Evolutionary conservation across 176 grass and related monocot genomes (phyloP).

Genomic region (Sorghum bicolor): Sorghum_bicolor_NCBIv3 NC_012871.2:73027501-73028000

Average conservation of each 20-base stretch:
- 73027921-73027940: constrained; percentile 83
- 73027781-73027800: constrained; percentile 50
- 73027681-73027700: not conserved
- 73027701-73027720: constrained; percentile 30
- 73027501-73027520: not conserved
- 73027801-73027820: constrained; percentile 74
- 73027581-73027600: not conserved
- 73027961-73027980: constrained; percentile 18
- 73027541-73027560: not conserved
- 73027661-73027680: not conserved
- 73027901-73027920: constrained; percentile 99
- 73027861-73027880: constrained; percentile 82
- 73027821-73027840: constrained; percentile 77
- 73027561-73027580: not conserved
- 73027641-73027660: not conserved
- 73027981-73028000: constrained; percentile 9
- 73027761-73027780: constrained; percentile 67
- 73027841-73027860: constrained; percentile 94
- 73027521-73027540: not conserved
- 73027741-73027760: constrained; percentile 81
- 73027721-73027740: constrained; percentile 70
- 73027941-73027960: constrained; percentile 16
- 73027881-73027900: constrained; percentile 79
- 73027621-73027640: not conserved
- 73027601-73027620: not conserved